Evolutionary conservation across 176 grass and related monocot species (phyloP), one percentile per base, ranked within the genome.

Genomic region (Chrysopogon serrulatus): DNA sequence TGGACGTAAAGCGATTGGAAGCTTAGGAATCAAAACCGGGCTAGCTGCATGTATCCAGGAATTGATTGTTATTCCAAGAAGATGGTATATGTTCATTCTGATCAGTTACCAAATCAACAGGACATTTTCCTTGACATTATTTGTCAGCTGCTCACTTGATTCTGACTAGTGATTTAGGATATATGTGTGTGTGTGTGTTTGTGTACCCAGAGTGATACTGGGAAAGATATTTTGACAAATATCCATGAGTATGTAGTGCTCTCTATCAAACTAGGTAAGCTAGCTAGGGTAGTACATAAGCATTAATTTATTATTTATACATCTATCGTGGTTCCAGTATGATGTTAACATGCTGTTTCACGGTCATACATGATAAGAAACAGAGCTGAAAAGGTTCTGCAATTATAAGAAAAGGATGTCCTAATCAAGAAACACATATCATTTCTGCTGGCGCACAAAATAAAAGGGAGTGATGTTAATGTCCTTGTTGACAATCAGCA

Each of bases 1-100:
- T 70, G 68, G 72, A 73, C 80, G 86, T 89, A 93, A 93, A 90
- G 91, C 74, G 87, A 98, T 79, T 85, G 80, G 86, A 93, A 95
- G 85, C 77, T 85, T 77, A 94, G 73, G 86, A 72, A 92, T 73
- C 69, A 73, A 85, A 86, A 88, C 71, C n/a, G n/a, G n/a, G n/a
- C 3, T 4, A 92, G 87, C 78, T 80, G 82, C 81, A 64, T 68
- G 68, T 40, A 81, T 81, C 79, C 7, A 68, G 18, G 82, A 80
- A 68, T 74, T 67, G 61, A 61, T 75, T 68, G 70, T 62, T 69
- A 80, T 85, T 80, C 62, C 12, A 45, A 33, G 23, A 89, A 65
- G 70, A 44, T 74, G 70, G 39, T 30, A 74, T 49, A 85, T 71
- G 39, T 86, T 73, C 79, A 78, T 66, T 83, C n/a, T n/a, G n/a